Evolutionary conservation across 805 yeast genomes (phyloP).

Genomic region (Sugiyamaella smithiae): DNA sequence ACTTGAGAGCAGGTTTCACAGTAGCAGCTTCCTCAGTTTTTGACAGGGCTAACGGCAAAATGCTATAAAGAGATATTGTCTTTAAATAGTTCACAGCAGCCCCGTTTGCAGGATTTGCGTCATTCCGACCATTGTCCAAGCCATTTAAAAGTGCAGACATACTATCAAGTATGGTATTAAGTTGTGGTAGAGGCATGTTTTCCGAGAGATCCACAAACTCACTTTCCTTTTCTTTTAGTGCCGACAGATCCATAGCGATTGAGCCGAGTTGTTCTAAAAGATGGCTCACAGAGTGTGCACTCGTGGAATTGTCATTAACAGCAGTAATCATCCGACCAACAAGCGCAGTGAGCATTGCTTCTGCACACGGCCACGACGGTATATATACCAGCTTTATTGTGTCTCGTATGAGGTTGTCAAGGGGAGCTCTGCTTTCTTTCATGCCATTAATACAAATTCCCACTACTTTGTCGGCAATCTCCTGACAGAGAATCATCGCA

Average conservation of each 20-base stretch:
- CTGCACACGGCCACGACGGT: constrained; percentile 66
- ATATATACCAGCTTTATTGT: constrained; percentile 45
- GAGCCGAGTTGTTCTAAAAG: constrained; percentile 60
- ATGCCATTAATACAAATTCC: constrained; percentile 6
- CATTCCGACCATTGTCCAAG: not conserved
- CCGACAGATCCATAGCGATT: constrained; percentile 52
- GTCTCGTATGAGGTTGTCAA: constrained; percentile 60
- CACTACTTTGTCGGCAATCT: not conserved
- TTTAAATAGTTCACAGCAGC: not conserved
- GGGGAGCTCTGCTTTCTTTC: constrained; percentile 21
- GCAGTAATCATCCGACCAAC: constrained; percentile 41
- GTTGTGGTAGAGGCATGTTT: not conserved
- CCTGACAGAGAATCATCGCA: constrained; percentile 4
- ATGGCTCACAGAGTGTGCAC: constrained; percentile 42
- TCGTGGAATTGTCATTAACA: constrained; percentile 5
- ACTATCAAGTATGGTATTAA: not conserved
- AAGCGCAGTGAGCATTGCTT: constrained; percentile 46
- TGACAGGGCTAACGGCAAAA: not conserved
- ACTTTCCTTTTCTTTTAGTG: constrained; percentile 22
- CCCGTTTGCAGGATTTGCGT: not conserved
- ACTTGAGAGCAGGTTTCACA: not conserved
- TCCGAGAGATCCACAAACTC: not conserved
- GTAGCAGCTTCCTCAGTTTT: not conserved
- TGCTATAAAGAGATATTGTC: not conserved
- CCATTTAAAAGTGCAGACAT: not conserved